Evolutionary conservation across 1,139 yeast genomes (phyloP).

Genomic region (Yamadazyma dushanensis): DNA sequence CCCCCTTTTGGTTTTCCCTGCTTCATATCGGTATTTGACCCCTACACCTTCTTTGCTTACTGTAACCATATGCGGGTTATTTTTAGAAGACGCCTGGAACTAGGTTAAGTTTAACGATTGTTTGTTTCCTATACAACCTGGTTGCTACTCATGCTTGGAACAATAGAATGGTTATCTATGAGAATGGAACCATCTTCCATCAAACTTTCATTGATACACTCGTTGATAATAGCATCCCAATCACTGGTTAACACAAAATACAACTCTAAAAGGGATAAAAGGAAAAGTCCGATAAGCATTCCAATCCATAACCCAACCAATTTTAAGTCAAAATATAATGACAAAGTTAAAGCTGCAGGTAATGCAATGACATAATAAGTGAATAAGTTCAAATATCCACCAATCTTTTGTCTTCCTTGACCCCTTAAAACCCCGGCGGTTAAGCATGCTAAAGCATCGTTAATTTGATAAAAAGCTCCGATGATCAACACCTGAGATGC

Average conservation of each 20-base stretch:
- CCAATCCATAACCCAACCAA: conserved; percentile 65
- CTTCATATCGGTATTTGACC: no score
- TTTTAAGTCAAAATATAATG: conserved; percentile 45
- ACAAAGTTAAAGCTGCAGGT: conserved; percentile 56
- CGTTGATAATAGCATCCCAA: conserved; percentile 55
- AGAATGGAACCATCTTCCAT: conserved; percentile 33
- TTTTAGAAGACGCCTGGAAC: neutral
- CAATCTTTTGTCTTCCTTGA: conserved; percentile 67
- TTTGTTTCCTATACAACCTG: conserved; percentile 11
- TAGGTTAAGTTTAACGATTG: neutral
- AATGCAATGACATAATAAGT: conserved; percentile 60
- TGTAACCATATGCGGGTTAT: neutral
- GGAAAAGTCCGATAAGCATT: conserved; percentile 53
- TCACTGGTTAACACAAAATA: conserved; percentile 49
- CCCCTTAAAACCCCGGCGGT: conserved; percentile 64
- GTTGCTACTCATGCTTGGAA: conserved; percentile 36
- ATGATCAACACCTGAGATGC: conserved; percentile 54
- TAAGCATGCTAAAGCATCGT: conserved; percentile 54
- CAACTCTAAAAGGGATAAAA: conserved; percentile 47
- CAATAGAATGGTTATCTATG: conserved; percentile 32
- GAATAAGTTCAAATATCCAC: conserved; percentile 54
- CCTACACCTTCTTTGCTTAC: no score
- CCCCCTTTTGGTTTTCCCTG: no score
- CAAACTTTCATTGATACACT: conserved; percentile 43
- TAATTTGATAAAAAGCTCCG: conserved; percentile 59